A percentile compares a stretch with the other conserved stretches of the same genome.
phyloP scores from a whole-genome alignment of 2,329 filamentous ascomycete species.

The Colletotrichum abscissum region DNA sequence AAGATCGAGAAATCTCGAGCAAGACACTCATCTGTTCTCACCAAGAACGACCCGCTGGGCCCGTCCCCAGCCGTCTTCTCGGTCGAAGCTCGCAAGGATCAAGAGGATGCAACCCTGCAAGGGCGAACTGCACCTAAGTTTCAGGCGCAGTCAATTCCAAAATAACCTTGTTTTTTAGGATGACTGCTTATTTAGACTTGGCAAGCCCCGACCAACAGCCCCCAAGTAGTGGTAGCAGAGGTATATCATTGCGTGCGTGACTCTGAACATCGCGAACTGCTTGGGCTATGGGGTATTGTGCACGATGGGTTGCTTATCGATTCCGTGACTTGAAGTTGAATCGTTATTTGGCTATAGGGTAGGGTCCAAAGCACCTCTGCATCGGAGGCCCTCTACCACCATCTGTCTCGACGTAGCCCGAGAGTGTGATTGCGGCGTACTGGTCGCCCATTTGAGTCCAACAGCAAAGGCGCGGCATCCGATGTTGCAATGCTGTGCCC shows the following conservation, averaged over 20 bases:
- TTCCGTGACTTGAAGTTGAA: neutral
- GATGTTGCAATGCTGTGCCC: neutral
- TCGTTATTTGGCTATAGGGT: neutral
- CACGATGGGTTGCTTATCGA: too few relatives aligned
- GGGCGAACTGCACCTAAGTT: slow-evolving; percentile 15
- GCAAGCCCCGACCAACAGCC: neutral
- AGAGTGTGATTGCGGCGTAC: neutral
- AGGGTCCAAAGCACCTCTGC: neutral
- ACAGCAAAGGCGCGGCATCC: neutral
- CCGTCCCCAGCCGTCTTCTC: neutral
- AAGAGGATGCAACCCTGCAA: neutral
- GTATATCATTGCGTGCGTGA: neutral
- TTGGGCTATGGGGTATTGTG: too few relatives aligned
- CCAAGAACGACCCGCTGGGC: neutral
- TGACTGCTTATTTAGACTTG: slow-evolving; percentile 26
- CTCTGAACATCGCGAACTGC: neutral
- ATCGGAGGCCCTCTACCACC: neutral
- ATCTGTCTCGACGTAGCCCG: neutral
- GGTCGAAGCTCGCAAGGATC: neutral
- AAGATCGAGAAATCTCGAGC: neutral
- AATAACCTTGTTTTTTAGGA: slow-evolving; percentile 27
- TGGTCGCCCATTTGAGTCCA: neutral
- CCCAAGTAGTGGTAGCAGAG: neutral
- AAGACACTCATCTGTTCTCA: neutral
- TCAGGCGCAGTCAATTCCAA: slow-evolving; percentile 5